Percentiles rank a stretch among this genome's conserved stretches.
These are phyloP conservation scores for Paxillus ammoniavirescens DNA, from an alignment of 768 basidiomycete genomes.

Conservation along the genomic window DNA sequence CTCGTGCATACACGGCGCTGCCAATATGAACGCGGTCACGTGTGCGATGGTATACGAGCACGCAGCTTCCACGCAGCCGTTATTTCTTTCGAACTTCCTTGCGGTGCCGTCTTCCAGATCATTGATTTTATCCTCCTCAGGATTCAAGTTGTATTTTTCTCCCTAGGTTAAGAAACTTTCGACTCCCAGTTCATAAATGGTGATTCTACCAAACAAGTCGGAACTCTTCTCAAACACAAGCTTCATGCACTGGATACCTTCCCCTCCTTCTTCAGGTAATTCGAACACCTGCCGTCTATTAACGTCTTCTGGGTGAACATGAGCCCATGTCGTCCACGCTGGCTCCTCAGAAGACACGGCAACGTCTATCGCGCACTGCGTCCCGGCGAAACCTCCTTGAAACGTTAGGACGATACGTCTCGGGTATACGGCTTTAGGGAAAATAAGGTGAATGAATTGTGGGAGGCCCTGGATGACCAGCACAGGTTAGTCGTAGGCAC, in stretches of 20 bases:
- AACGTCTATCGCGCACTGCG: conserved; percentile 51
- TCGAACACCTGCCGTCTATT: conserved; percentile 72
- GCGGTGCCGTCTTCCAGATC: no score
- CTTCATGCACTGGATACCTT: conserved; percentile 47
- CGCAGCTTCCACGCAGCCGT: no score
- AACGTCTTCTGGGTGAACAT: conserved; percentile 77
- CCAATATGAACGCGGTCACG: no score
- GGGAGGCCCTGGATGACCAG: conserved; percentile 59
- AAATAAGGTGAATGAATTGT: conserved; percentile 69
- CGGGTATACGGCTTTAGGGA: conserved; percentile 52
- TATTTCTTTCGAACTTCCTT: not conserved
- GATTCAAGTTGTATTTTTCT: not conserved
- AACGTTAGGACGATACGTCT: conserved; percentile 63
- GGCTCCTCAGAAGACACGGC: conserved; percentile 30
- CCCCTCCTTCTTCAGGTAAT: conserved; percentile 28
- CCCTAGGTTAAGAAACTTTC: conserved; percentile 19
- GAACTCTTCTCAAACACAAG: conserved; percentile 79
- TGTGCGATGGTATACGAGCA: no score
- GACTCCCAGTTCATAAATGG: conserved; percentile 60
- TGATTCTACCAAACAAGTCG: conserved; percentile 82
- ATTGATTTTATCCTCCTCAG: no score
- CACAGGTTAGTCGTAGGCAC: conserved; percentile 2
- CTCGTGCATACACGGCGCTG: not conserved
- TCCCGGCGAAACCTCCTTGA: conserved; percentile 81
- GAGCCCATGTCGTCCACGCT: conserved; percentile 50